Conservation (phyloP, 805 yeast species). For the Wickerhamomyces canadensis region DNA sequence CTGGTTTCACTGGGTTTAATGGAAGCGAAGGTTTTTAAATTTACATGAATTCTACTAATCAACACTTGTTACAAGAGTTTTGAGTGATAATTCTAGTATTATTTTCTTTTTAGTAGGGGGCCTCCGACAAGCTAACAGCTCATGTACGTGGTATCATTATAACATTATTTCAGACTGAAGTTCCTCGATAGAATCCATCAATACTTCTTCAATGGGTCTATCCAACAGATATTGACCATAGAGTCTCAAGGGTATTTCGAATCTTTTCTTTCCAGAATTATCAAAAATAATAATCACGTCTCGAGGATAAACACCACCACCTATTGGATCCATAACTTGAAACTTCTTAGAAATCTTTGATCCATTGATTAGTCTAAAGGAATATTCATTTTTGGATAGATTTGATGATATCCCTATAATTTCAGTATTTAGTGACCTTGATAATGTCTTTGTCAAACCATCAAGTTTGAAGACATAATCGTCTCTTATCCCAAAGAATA, state of each 20-base stretch:
- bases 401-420: slow-evolving; percentile 19
- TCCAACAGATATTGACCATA: slow-evolving; percentile 7
- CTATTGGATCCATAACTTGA: slow-evolving; percentile 22
- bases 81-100: no score
- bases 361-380: slow-evolving; percentile 17
- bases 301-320: slow-evolving; percentile 25
- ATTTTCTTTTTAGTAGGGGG: no score
- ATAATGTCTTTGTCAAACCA: no score
- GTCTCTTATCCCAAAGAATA: no score
- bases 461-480: no score
- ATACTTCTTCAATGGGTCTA: slow-evolving; percentile 12
- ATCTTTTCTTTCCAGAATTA: slow-evolving; percentile 11
- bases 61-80: no score
- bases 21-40: slow-evolving; percentile 63
- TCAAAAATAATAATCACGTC: slow-evolving; percentile 21
- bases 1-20: slow-evolving; percentile 73
- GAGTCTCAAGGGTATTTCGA: slow-evolving; percentile 11
- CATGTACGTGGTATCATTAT: no score
- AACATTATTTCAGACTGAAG: slow-evolving; percentile 2
- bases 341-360: slow-evolving; percentile 11
- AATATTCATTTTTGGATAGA: slow-evolving; percentile 6
- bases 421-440: slow-evolving; percentile 10
- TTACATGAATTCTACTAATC: no score
- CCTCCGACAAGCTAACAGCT: no score
- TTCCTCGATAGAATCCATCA: slow-evolving; percentile 17